Percentiles rank a stretch among this genome's conserved stretches.
Evolutionary conservation across 306 rosid genomes (phyloP).

Genomic region (Arachis stenosperma): DNA sequence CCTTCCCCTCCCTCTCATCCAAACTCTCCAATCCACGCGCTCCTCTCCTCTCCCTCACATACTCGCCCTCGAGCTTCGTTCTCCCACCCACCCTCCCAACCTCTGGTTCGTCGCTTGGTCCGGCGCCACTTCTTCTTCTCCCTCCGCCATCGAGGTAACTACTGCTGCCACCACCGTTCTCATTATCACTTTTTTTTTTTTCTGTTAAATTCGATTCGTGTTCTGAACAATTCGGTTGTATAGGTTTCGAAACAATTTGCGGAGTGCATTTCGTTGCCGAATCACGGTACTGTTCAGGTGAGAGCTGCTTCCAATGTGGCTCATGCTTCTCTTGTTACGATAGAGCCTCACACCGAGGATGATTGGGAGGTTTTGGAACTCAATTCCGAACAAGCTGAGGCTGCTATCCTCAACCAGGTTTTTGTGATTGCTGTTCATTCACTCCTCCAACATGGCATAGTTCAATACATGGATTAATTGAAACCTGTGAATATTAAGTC

Average conservation of each 20-base stretch:
- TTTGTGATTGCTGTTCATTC: conserved; percentile 8
- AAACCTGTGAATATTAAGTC: background rate
- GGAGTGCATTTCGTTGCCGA: conserved; percentile 74
- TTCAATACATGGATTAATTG: background rate
- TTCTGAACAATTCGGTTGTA: background rate
- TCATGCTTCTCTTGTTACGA: conserved; percentile 65
- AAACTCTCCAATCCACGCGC: conserved; percentile 63
- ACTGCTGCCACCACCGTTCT: background rate
- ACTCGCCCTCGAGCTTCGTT: conserved; percentile 79
- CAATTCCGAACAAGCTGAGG: conserved; percentile 83
- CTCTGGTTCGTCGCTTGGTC: conserved; percentile 88
- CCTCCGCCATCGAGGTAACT: conserved; percentile 65
- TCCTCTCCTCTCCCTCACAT: conserved; percentile 50
- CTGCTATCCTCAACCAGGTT: conserved; percentile 79
- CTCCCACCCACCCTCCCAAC: conserved; percentile 38
- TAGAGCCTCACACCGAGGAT: conserved; percentile 83
- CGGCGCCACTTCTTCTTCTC: conserved; percentile 78
- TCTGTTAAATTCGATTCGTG: background rate
- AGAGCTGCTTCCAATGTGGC: conserved; percentile 63
- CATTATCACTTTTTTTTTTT: background rate
- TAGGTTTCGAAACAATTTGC: conserved; percentile 81
- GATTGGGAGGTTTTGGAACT: conserved; percentile 98
- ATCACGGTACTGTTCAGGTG: conserved; percentile 60
- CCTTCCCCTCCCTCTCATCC: conserved; percentile 72
- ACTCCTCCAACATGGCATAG: background rate